phyloP scores from a whole-genome alignment of 176 grass and related monocot genomes.

The Avena sativa region DNA sequence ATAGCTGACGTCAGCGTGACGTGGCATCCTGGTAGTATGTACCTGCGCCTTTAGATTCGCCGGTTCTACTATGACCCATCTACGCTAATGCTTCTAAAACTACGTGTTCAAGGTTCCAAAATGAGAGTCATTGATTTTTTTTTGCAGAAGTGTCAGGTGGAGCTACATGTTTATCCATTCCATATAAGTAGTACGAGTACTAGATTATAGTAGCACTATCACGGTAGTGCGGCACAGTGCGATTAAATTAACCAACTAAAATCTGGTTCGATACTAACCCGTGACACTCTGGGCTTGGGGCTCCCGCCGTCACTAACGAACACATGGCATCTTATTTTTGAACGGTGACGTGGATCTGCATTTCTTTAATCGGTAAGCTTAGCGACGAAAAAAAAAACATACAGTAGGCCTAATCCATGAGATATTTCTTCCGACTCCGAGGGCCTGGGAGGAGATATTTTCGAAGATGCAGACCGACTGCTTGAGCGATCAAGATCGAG shows the following conservation, averaged over 20 bases:
- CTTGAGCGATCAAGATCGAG: neutral
- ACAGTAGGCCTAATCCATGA: neutral
- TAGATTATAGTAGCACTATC: neutral
- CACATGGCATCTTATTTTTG: neutral
- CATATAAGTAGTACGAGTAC: too few species aligned
- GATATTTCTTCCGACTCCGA: constrained; percentile 31
- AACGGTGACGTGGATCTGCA: neutral
- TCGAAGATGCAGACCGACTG: constrained; percentile 24
- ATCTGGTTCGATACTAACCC: neutral
- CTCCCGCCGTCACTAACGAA: constrained; percentile 25
- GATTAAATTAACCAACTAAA: neutral
- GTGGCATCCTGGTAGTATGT: too few species aligned
- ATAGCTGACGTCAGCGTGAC: too few species aligned
- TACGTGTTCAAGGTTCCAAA: too few species aligned
- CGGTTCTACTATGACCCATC: too few species aligned
- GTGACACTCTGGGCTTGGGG: neutral
- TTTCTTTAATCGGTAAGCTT: constrained; percentile 8
- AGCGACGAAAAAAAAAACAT: neutral
- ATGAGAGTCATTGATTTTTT: too few species aligned
- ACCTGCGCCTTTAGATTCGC: too few species aligned
- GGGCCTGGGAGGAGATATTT: neutral
- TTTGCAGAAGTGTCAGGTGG: neutral
- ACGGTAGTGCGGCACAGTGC: neutral
- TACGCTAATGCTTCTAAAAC: too few species aligned
- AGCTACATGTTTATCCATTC: neutral